Base-by-base conservation (phyloP, 2,329 filamentous ascomycete genomes). In the Stromatinia cepivora region DNA sequence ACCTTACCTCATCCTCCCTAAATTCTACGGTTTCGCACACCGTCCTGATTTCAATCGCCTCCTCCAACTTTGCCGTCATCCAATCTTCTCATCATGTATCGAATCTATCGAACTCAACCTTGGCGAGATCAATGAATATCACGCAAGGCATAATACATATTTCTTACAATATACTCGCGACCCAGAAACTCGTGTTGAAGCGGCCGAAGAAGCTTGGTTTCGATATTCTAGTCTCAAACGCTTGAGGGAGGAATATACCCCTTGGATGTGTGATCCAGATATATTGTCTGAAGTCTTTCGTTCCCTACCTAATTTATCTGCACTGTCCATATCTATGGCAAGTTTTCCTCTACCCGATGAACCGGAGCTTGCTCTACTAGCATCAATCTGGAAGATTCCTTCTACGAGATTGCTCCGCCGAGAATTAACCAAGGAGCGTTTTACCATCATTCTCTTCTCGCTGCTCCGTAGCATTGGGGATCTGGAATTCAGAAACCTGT, bases 131-230 rank as follows among this genome's bases (percentile, higher is more conserved):
- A 75, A 77, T 61, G 76, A 78, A 58, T 76, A 75, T 56, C 73
- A 77, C n/a, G 73, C 74, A 25, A 71, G 76, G 11, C 74, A 75
- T 45, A 78, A 79, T 69, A 70, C 73, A 48, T 74, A 77, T 70
- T 73, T 79, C 71, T 39, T 76, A 31, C 66, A 76, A 61, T 74
- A 75, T 52, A 71, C 73, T 50, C 70, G 75, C 59, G 74, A 77
- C 20, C 71, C 74, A 3, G 74, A 75, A 56, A 71, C 71, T 39
- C 74, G 76, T 20, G 71, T 73, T 6, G n/a, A 36, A 11, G 28
- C 50, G 13, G 53, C 45, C 31, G 74, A 77, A 48, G 71, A 74
- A 17, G 74, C 76, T 22, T 78, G 78, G 75, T 71, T 72, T 4
- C 72, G 74, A 25, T 79, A 79, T 67, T 73, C 75, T 57, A 66